Conservation (phyloP, 768 basidiomycete genomes). For the Mycena pura region DNA sequence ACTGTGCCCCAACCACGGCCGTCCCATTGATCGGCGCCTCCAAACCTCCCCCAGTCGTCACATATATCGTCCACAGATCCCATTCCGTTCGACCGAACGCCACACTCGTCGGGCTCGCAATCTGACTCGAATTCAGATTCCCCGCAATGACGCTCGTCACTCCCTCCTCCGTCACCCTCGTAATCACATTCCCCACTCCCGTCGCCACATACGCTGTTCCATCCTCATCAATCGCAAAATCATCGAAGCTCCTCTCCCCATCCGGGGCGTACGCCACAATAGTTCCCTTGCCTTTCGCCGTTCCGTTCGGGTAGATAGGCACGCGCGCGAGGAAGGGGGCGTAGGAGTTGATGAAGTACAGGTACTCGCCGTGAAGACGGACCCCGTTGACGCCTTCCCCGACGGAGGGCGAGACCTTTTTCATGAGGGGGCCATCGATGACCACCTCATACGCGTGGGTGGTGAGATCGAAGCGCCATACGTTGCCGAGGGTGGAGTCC, state of each 20-base stretch:
- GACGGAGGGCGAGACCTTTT: slow-evolving; percentile 15
- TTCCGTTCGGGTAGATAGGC: slow-evolving; percentile 12
- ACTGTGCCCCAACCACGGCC: slow-evolving; percentile 16
- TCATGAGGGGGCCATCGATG: slow-evolving; percentile 12
- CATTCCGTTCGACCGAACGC: slow-evolving; percentile 12
- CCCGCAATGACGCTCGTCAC: slow-evolving; percentile 14
- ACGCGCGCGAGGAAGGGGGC: slow-evolving; percentile 12
- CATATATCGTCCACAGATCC: slow-evolving; percentile 15
- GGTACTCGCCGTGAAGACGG: slow-evolving; percentile 17
- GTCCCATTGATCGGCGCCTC: slow-evolving; percentile 15
- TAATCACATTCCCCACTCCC: slow-evolving; percentile 12
- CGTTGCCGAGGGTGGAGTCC: slow-evolving; percentile 14
- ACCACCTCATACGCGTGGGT: slow-evolving; percentile 15
- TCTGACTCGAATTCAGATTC: slow-evolving; percentile 16
- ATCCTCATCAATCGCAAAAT: slow-evolving; percentile 15
- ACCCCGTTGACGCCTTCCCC: slow-evolving; percentile 14
- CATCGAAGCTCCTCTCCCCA: slow-evolving; percentile 12
- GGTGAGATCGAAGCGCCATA: slow-evolving; percentile 17
- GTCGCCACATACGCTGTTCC: slow-evolving; percentile 14
- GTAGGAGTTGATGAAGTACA: slow-evolving; percentile 13
- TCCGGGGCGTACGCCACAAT: slow-evolving; percentile 12
- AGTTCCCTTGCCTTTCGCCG: slow-evolving; percentile 8
- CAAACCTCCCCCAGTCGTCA: slow-evolving; percentile 15
- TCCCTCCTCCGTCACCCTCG: slow-evolving; percentile 11
- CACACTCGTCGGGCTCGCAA: slow-evolving; percentile 13